Conservation (phyloP, 1,284 basidiomycete genomes). For the Amylostereum areolatum region DNA sequence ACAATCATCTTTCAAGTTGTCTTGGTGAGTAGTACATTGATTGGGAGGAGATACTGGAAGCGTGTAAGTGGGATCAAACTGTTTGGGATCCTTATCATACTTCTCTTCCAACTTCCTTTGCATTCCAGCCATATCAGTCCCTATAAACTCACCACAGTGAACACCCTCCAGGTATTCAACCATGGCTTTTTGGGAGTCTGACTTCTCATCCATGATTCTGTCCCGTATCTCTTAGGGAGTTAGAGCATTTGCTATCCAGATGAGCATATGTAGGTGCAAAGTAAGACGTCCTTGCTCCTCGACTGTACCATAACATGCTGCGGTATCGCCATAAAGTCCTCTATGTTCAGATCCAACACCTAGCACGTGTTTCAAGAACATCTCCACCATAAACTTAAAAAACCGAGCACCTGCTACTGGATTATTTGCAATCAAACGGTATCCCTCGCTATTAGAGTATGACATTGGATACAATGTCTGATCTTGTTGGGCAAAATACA, state of each 20-base stretch:
- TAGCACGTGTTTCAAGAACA: background rate
- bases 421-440: background rate
- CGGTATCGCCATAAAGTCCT: background rate
- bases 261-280: background rate
- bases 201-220: conserved; percentile 3
- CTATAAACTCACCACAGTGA: conserved; percentile 2
- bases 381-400: background rate
- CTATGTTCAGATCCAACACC: background rate
- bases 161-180: conserved; percentile 11
- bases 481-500: background rate
- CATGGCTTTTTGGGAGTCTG: conserved; percentile 13
- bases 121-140: background rate
- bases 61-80: background rate
- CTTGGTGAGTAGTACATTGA: background rate
- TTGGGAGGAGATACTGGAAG: background rate
- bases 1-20: background rate
- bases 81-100: background rate
- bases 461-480: background rate
- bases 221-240: background rate
- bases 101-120: background rate
- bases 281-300: background rate
- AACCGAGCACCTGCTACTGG: background rate
- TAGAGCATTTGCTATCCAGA: background rate
- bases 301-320: background rate
- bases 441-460: background rate